These are phyloP conservation scores for Fusarium liriodendri DNA, from an alignment of 2,329 filamentous ascomycete genomes.

Conservation along the genomic window DNA sequence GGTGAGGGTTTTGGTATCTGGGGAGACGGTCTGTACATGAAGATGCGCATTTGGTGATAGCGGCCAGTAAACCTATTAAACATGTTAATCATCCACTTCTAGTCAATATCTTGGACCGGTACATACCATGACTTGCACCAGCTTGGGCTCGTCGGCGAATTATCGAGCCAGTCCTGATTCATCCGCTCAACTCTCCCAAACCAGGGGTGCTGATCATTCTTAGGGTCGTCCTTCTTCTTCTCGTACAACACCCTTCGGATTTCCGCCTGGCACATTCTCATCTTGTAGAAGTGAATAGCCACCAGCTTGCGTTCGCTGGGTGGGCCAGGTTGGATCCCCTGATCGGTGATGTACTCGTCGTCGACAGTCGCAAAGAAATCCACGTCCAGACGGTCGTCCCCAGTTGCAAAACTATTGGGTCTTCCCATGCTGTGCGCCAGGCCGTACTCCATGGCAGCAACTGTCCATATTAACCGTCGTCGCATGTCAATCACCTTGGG, in stretches of 20 bases:
- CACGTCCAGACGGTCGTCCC: slow-evolving; percentile 85
- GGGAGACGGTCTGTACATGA: slow-evolving; percentile 89
- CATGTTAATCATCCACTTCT: slow-evolving; percentile 15
- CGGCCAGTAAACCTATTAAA: slow-evolving; percentile 69
- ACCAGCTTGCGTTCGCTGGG: slow-evolving; percentile 86
- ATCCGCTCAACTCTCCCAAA: slow-evolving; percentile 83
- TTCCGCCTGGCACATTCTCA: slow-evolving; percentile 88
- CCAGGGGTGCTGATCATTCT: slow-evolving; percentile 87
- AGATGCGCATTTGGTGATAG: slow-evolving; percentile 89
- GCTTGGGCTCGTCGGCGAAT: slow-evolving; percentile 74
- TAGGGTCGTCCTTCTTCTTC: slow-evolving; percentile 80
- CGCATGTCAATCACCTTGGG: slow-evolving; percentile 88
- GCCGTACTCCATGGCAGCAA: slow-evolving; percentile 88
- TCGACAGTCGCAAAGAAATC: slow-evolving; percentile 85
- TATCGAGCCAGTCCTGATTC: slow-evolving; percentile 82
- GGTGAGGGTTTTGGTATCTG: slow-evolving; percentile 88
- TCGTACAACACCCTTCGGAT: slow-evolving; percentile 89
- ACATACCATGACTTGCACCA: slow-evolving; percentile 86
- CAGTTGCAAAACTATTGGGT: slow-evolving; percentile 85
- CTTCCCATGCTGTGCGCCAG: slow-evolving; percentile 89
- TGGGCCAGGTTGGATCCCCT: slow-evolving; percentile 79
- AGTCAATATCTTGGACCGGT: neutral
- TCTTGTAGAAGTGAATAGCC: slow-evolving; percentile 92
- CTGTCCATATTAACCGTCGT: slow-evolving; percentile 87
- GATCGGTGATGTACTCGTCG: slow-evolving; percentile 83